Base-by-base conservation (phyloP, 2,329 filamentous ascomycete species). In the Epichloe gansuensis region DNA sequence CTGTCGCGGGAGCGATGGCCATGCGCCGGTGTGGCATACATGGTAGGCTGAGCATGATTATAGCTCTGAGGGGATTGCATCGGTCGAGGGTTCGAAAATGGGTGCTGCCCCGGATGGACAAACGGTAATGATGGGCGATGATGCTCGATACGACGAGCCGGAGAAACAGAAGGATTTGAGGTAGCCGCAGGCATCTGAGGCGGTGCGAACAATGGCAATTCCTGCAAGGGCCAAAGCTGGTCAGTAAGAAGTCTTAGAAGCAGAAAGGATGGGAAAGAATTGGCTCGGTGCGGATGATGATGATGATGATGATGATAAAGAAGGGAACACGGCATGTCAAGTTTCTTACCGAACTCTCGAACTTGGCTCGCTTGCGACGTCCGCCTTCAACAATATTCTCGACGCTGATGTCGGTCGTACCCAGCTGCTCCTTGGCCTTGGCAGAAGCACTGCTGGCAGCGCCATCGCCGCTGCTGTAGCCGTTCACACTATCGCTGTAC, bases 381-480 rank as follows among this genome's bases (percentile, higher is more conserved):
- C 91, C 90, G 64, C 94, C 93, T 70, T 97, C 91, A 55, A 98
- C 87, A 68, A 98, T 97, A 66, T 98, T 98, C 61, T 96, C 90
- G 60, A 96, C 81, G 66, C 91, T 97, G 64, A 98, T 98, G 61
- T 98, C 93, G 15, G 93, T 95, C 66, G 89, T 96, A 47, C 88
- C 89, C 62, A 95, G 81, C 58, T 89, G 85, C 62, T 96, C 90
- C 68, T 87, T 89, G 60, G 78, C 80, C 66, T 86, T 86, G 62
- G 86, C 84, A 50, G 68, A 71, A 58, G 85, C 77, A 51, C 88
- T 90, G 58, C 81, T 85, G 55, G 86, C 80, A 31, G 84, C 87
- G 55, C 83, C 85, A 58, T 95, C 89, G 60, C 87, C 90, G 67
- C 90, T 94, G 70, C 88, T 95, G 68, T 93, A 93, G 55, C 82